Conservation (phyloP, 768 basidiomycete species). For the Mycena indigotica region DNA sequence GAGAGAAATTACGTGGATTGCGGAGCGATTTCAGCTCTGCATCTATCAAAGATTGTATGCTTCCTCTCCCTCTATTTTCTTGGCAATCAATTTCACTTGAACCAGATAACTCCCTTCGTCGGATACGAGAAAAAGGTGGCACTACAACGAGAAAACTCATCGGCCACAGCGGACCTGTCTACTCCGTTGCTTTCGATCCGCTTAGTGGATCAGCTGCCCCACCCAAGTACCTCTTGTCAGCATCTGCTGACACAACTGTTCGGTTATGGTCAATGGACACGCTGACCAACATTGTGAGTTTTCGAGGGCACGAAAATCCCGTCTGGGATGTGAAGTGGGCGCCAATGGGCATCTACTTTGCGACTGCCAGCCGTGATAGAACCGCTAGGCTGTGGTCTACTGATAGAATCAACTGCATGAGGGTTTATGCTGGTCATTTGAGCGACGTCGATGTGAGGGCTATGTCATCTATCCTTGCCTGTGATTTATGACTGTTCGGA, state of each 20-base stretch:
- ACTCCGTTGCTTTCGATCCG: constrained; percentile 92
- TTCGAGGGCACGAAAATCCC: constrained; percentile 94
- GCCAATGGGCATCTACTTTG: constrained; percentile 97
- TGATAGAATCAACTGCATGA: constrained; percentile 80
- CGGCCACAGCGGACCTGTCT: constrained; percentile 96
- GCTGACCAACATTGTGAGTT: constrained; percentile 89
- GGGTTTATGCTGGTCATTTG: constrained; percentile 94
- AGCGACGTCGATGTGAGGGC: constrained; percentile 92
- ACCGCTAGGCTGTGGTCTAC: constrained; percentile 97
- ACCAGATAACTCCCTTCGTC: constrained; percentile 59
- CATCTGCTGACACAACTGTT: constrained; percentile 88
- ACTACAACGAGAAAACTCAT: constrained; percentile 90
- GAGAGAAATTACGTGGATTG: constrained; percentile 79
- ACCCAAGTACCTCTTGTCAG: constrained; percentile 86
- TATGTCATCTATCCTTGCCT: constrained; percentile 3
- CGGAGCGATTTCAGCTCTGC: constrained; percentile 74
- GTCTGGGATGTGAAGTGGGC: constrained; percentile 99
- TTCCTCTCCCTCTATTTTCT: not conserved
- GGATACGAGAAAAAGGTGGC: constrained; percentile 80
- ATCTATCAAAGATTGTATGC: constrained; percentile 70
- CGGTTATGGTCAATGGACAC: constrained; percentile 97
- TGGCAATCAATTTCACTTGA: not conserved
- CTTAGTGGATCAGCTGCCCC: constrained; percentile 81
- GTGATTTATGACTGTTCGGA: constrained; percentile 4
- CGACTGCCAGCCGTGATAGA: constrained; percentile 89